Conservation (phyloP, 192 early-diverging fungal species). For the Coemansia sp. region DNA sequence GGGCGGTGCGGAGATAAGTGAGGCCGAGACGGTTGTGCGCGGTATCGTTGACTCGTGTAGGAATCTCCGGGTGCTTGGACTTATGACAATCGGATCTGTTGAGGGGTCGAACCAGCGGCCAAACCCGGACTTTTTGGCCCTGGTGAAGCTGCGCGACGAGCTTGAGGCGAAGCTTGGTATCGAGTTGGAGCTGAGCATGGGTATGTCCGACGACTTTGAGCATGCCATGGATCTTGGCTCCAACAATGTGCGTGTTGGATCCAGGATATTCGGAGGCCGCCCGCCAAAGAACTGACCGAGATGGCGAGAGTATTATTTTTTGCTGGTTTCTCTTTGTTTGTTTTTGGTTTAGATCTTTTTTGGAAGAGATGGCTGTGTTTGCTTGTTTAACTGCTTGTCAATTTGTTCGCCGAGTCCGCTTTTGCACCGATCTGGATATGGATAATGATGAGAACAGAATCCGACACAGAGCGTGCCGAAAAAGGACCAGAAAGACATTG, state of each 20-base stretch:
- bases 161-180: constrained; percentile 23
- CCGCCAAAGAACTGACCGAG: constrained; percentile 6
- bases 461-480: too few relatives aligned
- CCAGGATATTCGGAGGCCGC: constrained; percentile 84
- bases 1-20: constrained; percentile 66
- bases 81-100: constrained; percentile 97
- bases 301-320: not conserved
- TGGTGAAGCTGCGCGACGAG: constrained; percentile 38
- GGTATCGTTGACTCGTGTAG: constrained; percentile 68
- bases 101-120: constrained; percentile 45
- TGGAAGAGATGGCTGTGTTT: not conserved
- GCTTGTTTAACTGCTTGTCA: too few relatives aligned
- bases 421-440: too few relatives aligned
- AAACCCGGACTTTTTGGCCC: constrained; percentile 57
- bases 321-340: not conserved
- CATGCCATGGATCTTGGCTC: constrained; percentile 81
- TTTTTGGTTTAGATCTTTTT: too few relatives aligned
- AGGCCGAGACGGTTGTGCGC: constrained; percentile 59
- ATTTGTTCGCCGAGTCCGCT: too few relatives aligned
- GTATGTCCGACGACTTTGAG: constrained; percentile 96
- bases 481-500: too few relatives aligned
- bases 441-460: too few relatives aligned
- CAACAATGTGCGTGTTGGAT: constrained; percentile 93
- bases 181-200: constrained; percentile 86
- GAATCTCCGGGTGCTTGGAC: constrained; percentile 70